A percentile compares a stretch with the other conserved stretches of the same genome.
Conservation (phyloP, 73 alveolate species). For the Tetrahymena thermophila region DNA sequence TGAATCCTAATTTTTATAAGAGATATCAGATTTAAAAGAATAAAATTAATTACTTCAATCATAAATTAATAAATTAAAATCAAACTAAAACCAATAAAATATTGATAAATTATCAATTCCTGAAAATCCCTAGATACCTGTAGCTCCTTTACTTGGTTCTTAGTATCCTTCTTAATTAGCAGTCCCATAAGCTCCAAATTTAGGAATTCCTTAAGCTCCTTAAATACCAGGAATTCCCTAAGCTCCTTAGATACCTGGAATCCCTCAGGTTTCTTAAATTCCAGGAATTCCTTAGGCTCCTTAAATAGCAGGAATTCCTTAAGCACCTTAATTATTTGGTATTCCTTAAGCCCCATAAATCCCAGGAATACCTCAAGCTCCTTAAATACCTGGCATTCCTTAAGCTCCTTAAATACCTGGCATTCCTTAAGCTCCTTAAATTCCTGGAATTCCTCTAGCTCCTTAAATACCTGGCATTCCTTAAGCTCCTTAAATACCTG, state of each 20-base stretch:
- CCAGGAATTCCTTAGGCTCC: background rate
- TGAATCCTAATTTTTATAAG: background rate
- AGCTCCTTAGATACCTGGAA: background rate
- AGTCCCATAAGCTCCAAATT: background rate
- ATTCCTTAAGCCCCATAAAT: background rate
- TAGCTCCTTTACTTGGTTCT: background rate
- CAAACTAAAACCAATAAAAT: background rate
- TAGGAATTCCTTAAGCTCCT: background rate
- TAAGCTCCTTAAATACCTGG: background rate
- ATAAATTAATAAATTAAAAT: background rate
- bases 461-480: background rate
- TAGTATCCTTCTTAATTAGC: too few relatives aligned
- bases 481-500: background rate
- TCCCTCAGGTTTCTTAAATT: background rate
- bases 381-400: background rate
- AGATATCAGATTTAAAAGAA: background rate
- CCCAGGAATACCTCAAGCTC: background rate
- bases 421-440: background rate
- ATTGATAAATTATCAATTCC: background rate
- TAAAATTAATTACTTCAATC: background rate
- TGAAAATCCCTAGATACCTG: background rate
- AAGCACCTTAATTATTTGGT: background rate
- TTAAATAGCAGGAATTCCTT: background rate
- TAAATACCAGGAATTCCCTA: background rate
- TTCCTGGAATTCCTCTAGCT: background rate